phyloP scores from a whole-genome alignment of 139 green algal genomes.

The Closterium sp. region DNA sequence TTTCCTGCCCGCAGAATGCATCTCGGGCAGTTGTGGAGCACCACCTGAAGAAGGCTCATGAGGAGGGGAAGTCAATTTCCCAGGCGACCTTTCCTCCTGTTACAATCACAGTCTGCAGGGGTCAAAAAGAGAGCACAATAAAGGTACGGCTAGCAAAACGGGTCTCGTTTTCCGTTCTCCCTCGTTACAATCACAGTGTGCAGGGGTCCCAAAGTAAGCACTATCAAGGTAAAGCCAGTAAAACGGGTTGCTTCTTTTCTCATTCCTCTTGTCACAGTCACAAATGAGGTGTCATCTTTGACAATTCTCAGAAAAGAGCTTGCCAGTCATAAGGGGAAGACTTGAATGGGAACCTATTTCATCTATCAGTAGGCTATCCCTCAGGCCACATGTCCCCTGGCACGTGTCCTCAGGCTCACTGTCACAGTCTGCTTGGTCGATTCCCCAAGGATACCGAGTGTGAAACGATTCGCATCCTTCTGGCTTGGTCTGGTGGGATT shows the following conservation, averaged over 20 bases:
- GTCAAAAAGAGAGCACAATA: background rate
- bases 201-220: background rate
- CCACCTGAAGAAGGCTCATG: background rate
- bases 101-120: background rate
- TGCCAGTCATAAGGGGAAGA: too few species aligned
- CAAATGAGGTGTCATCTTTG: too few species aligned
- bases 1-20: background rate
- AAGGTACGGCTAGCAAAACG: too few species aligned
- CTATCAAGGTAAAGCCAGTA: background rate
- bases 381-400: too few species aligned
- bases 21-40: background rate
- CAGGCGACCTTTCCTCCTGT: background rate
- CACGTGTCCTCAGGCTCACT: too few species aligned
- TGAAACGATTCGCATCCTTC: background rate
- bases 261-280: too few species aligned
- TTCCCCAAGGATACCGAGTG: too few species aligned
- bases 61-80: background rate
- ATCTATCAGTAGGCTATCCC: too few species aligned
- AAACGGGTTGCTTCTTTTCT: too few species aligned
- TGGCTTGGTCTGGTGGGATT: background rate
- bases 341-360: too few species aligned
- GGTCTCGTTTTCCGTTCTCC: background rate
- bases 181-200: background rate
- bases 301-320: too few species aligned
- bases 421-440: too few species aligned